Base-by-base conservation (phyloP, 1,284 basidiomycete genomes). In the Phellopilus nigrolimitatus region DNA sequence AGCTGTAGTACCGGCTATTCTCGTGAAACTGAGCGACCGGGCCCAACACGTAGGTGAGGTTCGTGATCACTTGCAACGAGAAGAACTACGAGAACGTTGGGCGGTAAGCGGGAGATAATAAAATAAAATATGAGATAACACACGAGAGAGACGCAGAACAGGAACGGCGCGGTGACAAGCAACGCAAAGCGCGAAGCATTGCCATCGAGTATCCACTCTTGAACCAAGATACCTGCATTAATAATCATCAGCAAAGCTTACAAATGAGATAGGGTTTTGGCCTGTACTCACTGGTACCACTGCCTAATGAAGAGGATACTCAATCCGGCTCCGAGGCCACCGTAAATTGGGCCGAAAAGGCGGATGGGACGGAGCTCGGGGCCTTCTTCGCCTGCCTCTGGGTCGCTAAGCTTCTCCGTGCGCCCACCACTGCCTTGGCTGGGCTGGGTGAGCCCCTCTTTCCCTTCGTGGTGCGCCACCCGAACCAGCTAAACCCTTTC, bases 331-430 rank as follows among this genome's bases (percentile, higher is more conserved):
- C 84, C 84, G 8, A 91, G 62, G 15, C 91, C 91, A 44, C 78
- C 79, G 60, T 91, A 88, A 46, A 92, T 65, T 0, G 90, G 88
- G 4, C 87, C 88, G 57, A 87, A 84, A n/a, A 89, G 74, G 40
- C 82, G 76, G 45, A 80, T 76, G 0, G 84, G 83, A 6, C 87
- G 72, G 10, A 69, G 62, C 43, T 71, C 70, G 43, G 62, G 54
- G 61, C 62, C 56, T 61, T 63, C n/a, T n/a, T n/a, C n/a, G n/a
- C n/a, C 50, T 9, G 80, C 82, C 66, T 86, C 81, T 22, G 73
- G 65, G 56, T 77, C 79, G 30, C 62, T 55, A 15, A 41, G 47
- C 64, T 61, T 51, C 38, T 67, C 8, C 59, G 62, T 9, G 64
- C 60, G 45, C 68, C 68, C 61, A 71, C 74, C 57, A 68, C 66